Evolutionary conservation across 257 asterid species (phyloP).

Genomic region (Salvia hispanica): DNA sequence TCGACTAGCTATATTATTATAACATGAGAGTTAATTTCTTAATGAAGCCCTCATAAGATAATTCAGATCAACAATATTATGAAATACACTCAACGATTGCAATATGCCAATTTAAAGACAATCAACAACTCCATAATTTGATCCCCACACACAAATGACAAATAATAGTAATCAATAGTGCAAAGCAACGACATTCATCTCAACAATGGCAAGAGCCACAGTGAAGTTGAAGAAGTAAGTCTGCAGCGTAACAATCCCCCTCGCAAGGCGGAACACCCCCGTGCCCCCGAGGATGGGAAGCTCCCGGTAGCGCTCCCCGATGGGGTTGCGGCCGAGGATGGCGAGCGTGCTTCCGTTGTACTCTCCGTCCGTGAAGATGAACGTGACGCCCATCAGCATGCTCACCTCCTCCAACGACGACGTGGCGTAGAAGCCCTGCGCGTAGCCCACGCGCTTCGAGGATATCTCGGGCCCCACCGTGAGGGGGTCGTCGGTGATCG

Average conservation of each 20-base stretch:
- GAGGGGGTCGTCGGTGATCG: conserved; percentile 41
- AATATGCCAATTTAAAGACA: background rate
- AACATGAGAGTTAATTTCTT: no score
- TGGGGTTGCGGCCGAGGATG: conserved; percentile 37
- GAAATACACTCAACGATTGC: no score
- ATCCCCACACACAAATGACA: background rate
- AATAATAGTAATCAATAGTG: conserved; percentile 6
- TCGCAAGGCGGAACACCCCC: conserved; percentile 45
- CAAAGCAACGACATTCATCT: conserved; percentile 32
- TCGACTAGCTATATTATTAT: no score
- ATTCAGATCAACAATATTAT: no score
- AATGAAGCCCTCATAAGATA: no score
- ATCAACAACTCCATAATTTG: no score
- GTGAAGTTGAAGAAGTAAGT: conserved; percentile 31
- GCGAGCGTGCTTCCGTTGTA: conserved; percentile 43
- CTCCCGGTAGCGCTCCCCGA: conserved; percentile 38
- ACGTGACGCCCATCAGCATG: conserved; percentile 35
- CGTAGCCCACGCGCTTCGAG: conserved; percentile 41
- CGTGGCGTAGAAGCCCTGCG: conserved; percentile 42
- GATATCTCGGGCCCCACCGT: conserved; percentile 31
- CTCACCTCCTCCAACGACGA: conserved; percentile 32
- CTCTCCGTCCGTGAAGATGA: conserved; percentile 36
- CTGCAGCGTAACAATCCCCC: conserved; percentile 39
- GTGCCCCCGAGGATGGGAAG: conserved; percentile 45
- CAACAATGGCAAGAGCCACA: conserved; percentile 31